Conservation (phyloP, 129 eudicot species). For the Saposhnikovia divaricata region DNA sequence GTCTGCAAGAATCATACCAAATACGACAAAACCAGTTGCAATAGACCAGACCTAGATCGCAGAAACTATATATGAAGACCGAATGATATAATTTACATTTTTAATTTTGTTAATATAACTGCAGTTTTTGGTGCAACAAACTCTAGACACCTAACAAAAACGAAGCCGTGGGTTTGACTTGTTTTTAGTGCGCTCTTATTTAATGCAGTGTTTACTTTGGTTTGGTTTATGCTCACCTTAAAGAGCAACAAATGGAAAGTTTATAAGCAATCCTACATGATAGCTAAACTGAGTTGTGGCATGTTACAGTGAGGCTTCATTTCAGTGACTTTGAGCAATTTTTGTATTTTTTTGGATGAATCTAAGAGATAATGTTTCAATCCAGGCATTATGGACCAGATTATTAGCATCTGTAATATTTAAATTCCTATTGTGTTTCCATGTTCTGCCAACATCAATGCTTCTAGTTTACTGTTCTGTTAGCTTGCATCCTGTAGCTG, state of each 20-base stretch:
- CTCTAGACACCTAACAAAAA: no score
- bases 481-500: not conserved
- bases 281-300: not conserved
- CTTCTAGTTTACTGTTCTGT: slow-evolving; percentile 4
- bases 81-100: no score
- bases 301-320: not conserved
- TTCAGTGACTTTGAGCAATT: not conserved
- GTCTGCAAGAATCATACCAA: no score
- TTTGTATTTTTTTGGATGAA: not conserved
- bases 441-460: slow-evolving; percentile 6
- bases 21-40: not conserved
- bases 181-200: no score
- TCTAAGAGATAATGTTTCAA: not conserved
- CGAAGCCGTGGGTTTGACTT: no score
- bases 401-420: not conserved
- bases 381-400: not conserved
- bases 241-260: not conserved
- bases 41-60: no score
- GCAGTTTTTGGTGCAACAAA: no score
- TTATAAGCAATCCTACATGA: not conserved
- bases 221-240: no score
- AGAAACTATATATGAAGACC: not conserved
- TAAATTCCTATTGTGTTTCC: not conserved
- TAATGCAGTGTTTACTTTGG: no score
- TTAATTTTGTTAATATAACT: not conserved